A percentile compares a stretch with the other conserved stretches of the same genome.
Evolutionary conservation across 257 asterid species (phyloP).

Genomic region (Salvia splendens): DNA sequence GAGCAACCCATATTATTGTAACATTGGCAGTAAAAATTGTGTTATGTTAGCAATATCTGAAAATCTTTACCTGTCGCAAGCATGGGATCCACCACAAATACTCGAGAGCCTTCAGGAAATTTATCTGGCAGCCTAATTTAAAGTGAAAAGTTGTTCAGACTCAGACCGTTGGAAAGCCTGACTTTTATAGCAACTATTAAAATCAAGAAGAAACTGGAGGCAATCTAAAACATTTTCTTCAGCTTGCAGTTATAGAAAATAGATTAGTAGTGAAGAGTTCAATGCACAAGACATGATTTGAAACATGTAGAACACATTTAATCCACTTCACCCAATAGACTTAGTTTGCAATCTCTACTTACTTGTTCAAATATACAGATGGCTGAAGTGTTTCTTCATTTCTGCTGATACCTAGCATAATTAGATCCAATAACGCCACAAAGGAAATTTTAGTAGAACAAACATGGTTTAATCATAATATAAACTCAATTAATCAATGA

Average conservation of each 20-base stretch:
- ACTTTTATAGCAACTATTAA: too few species aligned
- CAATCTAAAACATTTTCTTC: too few species aligned
- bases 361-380: slow-evolving; percentile 89
- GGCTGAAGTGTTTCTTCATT: slow-evolving; percentile 92
- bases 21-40: neutral
- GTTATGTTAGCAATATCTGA: neutral
- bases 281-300: slow-evolving; percentile 13
- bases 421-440: slow-evolving; percentile 19
- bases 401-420: slow-evolving; percentile 69
- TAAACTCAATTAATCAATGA: neutral
- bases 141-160: neutral
- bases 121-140: slow-evolving; percentile 77
- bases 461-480: slow-evolving; percentile 7
- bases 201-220: too few species aligned
- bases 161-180: too few species aligned
- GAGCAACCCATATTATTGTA: neutral
- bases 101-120: slow-evolving; percentile 84
- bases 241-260: too few species aligned
- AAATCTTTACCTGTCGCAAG: slow-evolving; percentile 81
- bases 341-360: slow-evolving; percentile 39
- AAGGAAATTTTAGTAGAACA: slow-evolving; percentile 14
- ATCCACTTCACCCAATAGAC: slow-evolving; percentile 8
- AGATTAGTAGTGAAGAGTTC: neutral
- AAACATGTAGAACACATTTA: slow-evolving; percentile 1
- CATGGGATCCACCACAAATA: slow-evolving; percentile 92